phyloP scores from a whole-genome alignment of 495 filamentous ascomycete genomes.

The Thermothielavioides terrestris region DNA sequence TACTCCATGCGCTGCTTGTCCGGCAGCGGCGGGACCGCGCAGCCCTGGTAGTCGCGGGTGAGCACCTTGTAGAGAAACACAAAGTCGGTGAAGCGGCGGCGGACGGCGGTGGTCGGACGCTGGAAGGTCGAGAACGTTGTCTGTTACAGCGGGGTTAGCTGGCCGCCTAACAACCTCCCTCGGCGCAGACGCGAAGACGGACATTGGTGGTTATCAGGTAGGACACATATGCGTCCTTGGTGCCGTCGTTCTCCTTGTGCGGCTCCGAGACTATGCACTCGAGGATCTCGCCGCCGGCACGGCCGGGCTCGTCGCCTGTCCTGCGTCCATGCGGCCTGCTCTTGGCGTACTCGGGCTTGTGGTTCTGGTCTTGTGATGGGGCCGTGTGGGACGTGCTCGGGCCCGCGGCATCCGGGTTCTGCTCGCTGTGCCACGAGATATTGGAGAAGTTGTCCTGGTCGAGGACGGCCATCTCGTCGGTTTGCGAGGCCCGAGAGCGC shows the following conservation, averaged over 20 bases:
- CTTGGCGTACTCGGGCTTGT: slow-evolving; percentile 14
- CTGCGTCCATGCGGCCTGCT: slow-evolving; percentile 18
- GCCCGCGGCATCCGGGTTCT: slow-evolving; percentile 11
- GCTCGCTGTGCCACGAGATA: slow-evolving; percentile 41
- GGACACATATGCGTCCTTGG: slow-evolving; percentile 92
- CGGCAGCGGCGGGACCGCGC: slow-evolving; percentile 87
- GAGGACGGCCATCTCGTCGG: slow-evolving; percentile 35
- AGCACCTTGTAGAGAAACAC: slow-evolving; percentile 92
- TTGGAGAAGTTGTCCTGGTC: slow-evolving; percentile 45
- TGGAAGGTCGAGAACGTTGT: slow-evolving; percentile 91
- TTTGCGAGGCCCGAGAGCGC: neutral
- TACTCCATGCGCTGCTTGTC: slow-evolving; percentile 99
- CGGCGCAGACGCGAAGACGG: too few relatives aligned
- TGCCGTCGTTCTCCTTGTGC: slow-evolving; percentile 91
- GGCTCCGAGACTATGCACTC: slow-evolving; percentile 76
- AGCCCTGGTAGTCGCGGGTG: slow-evolving; percentile 75
- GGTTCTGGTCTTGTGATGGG: slow-evolving; percentile 10
- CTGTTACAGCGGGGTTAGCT: slow-evolving; percentile 43
- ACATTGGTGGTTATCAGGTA: slow-evolving; percentile 90
- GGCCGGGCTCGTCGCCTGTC: slow-evolving; percentile 39
- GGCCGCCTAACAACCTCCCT: slow-evolving; percentile 7
- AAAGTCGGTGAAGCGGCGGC: slow-evolving; percentile 93
- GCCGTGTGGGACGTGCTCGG: slow-evolving; percentile 12
- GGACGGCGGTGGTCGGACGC: slow-evolving; percentile 62
- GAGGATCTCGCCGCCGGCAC: slow-evolving; percentile 67